Evolutionary conservation across 2,329 filamentous ascomycete genomes (phyloP), one percentile per base, ranked within the genome.

Genomic region (Chalara sp.): DNA sequence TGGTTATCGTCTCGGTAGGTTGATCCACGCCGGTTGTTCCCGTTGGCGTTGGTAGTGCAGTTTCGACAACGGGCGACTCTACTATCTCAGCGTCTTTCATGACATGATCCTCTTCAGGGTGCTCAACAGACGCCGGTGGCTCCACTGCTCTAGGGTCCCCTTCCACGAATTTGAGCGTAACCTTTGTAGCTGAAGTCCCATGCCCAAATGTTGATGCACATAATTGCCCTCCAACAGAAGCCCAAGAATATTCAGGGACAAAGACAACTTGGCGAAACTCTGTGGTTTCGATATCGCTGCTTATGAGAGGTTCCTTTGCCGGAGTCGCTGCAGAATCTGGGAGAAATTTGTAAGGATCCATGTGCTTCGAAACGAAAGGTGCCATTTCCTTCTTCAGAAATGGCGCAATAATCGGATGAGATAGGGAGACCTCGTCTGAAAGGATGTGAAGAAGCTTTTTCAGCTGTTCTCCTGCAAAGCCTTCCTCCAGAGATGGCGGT

Each of bases 331-430:
- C 75, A 1, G 74, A 73, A 49, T 83, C 69, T 0, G 80, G 80
- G 0, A 85, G 69, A 61, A 80, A 84, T 2, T 80, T 74, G n/a
- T 83, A 74, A 0, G 81, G 81, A 49, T 85, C 82, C 13, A 83
- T 66, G 47, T 77, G 74, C 31, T 76, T 76, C 54, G 72, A 73
- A 30, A 85, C 67, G 11, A 72, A 64, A 1, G 65, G 57, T 0
- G 79, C 73, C 65, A 85, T 72, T 37, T 72, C 67, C 50, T 72
- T 76, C 50, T 74, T 75, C 0, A 74, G 50, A 64, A 77, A 85
- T 0, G 81, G 79, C 1, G 66, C 68, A 76, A 86, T 79, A 35
- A 75, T 71, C 0, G 82, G 82, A 58, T 86, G 82, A 2, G 76
- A 76, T 31, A 83, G 59, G 5, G 80, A 73, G 55, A 81, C 71